These are phyloP conservation scores for Panus rudis DNA, from an alignment of 768 basidiomycete species.

Conservation along the genomic window DNA sequence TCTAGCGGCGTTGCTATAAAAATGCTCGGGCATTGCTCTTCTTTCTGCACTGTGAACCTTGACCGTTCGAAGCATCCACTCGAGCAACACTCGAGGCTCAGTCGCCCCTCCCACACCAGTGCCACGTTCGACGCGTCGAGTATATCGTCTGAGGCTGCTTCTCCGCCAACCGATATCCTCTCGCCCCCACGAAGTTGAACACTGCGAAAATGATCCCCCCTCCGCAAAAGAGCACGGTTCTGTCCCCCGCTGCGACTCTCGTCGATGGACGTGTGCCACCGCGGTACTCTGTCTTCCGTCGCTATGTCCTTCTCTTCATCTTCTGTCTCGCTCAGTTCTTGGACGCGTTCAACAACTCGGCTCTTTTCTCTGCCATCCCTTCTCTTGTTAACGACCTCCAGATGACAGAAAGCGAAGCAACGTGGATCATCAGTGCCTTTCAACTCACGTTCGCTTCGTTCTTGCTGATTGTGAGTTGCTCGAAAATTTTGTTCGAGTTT, in stretches of 20 bases:
- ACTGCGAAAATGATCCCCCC: constrained; percentile 5
- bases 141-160: too few species aligned
- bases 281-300: constrained; percentile 20
- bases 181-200: too few species aligned
- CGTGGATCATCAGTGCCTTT: constrained; percentile 31
- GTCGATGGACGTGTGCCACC: constrained; percentile 22
- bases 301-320: constrained; percentile 24
- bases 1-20: too few species aligned
- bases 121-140: too few species aligned
- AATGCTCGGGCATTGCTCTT: too few species aligned
- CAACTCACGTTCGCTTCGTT: constrained; percentile 30
- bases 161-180: too few species aligned
- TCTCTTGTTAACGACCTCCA: constrained; percentile 18
- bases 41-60: too few species aligned
- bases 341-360: constrained; percentile 30
- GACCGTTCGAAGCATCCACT: too few species aligned
- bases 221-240: constrained; percentile 6
- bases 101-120: too few species aligned
- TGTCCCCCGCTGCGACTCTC: constrained; percentile 24
- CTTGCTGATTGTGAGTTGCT: constrained; percentile 26
- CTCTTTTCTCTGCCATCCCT: constrained; percentile 28
- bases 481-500: too few species aligned
- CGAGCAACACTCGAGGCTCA: too few species aligned
- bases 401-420: constrained; percentile 21
- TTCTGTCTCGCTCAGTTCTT: constrained; percentile 33